These are phyloP conservation scores for Aspergillus puulaauensis DNA, from an alignment of 2,329 filamentous ascomycete species.

Conservation along the genomic window DNA sequence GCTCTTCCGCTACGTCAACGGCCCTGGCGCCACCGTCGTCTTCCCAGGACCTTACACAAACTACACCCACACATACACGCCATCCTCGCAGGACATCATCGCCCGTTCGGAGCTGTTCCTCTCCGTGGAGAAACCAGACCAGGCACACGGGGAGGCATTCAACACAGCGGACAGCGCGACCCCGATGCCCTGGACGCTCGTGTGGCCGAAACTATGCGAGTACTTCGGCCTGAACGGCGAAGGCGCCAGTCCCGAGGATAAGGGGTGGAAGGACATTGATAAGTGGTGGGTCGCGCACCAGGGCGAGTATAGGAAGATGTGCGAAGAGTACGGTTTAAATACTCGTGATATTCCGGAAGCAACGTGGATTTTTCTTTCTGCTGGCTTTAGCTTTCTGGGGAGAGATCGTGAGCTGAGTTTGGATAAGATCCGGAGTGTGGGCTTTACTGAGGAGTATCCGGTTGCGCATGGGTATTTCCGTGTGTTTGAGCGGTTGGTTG, in stretches of 20 bases:
- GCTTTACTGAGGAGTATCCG: slow-evolving; percentile 22
- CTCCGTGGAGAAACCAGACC: slow-evolving; percentile 17
- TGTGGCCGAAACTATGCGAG: slow-evolving; percentile 19
- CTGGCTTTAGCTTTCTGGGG: slow-evolving; percentile 15
- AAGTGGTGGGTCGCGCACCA: slow-evolving; percentile 22
- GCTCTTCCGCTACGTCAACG: slow-evolving; percentile 38
- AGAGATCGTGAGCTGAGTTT: slow-evolving; percentile 22
- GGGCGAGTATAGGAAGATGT: slow-evolving; percentile 20
- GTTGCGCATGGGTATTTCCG: slow-evolving; percentile 18
- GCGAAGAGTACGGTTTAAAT: slow-evolving; percentile 16
- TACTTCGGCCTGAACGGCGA: slow-evolving; percentile 24
- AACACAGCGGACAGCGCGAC: slow-evolving; percentile 26
- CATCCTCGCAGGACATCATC: slow-evolving; percentile 37
- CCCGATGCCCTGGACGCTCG: slow-evolving; percentile 13
- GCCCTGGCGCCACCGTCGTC: slow-evolving; percentile 31
- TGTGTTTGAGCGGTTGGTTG: slow-evolving; percentile 11
- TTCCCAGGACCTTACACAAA: slow-evolving; percentile 40
- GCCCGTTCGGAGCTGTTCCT: slow-evolving; percentile 25
- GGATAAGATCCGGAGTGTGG: slow-evolving; percentile 23
- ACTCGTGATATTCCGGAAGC: background rate
- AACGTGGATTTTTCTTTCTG: slow-evolving; percentile 19
- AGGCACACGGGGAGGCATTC: slow-evolving; percentile 21
- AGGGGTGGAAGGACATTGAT: slow-evolving; percentile 17
- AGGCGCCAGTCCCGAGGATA: slow-evolving; percentile 2
- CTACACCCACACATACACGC: slow-evolving; percentile 35